phyloP scores from a whole-genome alignment of 2,329 filamentous ascomycete genomes.

The Botryosphaeria dothidea region DNA sequence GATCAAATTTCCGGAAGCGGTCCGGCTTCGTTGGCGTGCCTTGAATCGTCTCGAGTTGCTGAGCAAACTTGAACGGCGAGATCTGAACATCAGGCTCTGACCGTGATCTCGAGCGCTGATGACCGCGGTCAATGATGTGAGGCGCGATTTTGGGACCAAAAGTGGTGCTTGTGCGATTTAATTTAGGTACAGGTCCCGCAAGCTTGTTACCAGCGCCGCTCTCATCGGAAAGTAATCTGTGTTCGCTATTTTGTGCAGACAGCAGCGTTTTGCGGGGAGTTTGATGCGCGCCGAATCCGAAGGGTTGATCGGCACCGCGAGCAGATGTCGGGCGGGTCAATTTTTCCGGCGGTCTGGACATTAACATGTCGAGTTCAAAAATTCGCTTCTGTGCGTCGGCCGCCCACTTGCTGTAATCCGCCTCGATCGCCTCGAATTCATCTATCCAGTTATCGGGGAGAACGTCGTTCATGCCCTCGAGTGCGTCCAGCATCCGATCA shows the following conservation, averaged over 20 bases:
- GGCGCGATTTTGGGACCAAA: constrained; percentile 1
- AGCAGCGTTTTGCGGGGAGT: neutral
- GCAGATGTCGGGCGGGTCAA: constrained; percentile 18
- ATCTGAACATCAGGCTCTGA: constrained; percentile 14
- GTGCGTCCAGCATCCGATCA: constrained; percentile 81
- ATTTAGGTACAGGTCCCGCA: constrained; percentile 14
- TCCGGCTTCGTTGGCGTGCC: constrained; percentile 12
- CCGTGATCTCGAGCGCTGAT: constrained; percentile 15
- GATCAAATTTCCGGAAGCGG: neutral
- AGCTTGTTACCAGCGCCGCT: neutral
- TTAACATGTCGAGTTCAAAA: constrained; percentile 59
- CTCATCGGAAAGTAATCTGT: constrained; percentile 1
- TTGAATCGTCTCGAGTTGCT: constrained; percentile 13
- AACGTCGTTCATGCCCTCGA: constrained; percentile 82
- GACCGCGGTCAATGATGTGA: neutral
- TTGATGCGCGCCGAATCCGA: constrained; percentile 1
- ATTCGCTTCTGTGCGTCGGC: constrained; percentile 73
- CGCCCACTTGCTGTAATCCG: constrained; percentile 77
- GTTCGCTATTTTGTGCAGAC: neutral
- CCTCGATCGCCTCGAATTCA: constrained; percentile 77
- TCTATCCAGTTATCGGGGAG: constrained; percentile 88
- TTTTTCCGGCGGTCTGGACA: constrained; percentile 15
- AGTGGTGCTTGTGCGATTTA: constrained; percentile 14
- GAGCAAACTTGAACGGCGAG: constrained; percentile 12
- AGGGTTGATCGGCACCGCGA: constrained; percentile 17